Evolutionary conservation across 805 yeast genomes (phyloP).

Genomic region (Lipomyces yamadae): DNA sequence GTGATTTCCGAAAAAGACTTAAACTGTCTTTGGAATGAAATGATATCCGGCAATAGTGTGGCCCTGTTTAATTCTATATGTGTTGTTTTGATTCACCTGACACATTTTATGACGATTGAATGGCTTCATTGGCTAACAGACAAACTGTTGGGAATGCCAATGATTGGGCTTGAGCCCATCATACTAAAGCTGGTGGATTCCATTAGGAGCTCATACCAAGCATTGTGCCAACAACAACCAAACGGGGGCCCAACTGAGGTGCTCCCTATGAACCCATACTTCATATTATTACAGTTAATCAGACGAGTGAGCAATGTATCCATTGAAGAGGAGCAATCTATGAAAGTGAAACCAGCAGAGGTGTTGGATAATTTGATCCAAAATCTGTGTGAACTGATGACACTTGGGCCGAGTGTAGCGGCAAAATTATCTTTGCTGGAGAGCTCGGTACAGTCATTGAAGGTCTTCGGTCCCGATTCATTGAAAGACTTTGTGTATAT

Average conservation of each 20-base stretch:
- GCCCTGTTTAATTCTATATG: slow-evolving; percentile 17
- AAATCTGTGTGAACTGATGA: slow-evolving; percentile 9
- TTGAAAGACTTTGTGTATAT: slow-evolving; percentile 20
- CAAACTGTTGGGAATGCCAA: slow-evolving; percentile 13
- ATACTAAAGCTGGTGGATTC: slow-evolving; percentile 23
- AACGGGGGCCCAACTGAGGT: background rate
- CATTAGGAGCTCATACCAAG: slow-evolving; percentile 12
- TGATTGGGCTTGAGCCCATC: slow-evolving; percentile 17
- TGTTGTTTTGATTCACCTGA: slow-evolving; percentile 11
- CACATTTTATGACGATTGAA: slow-evolving; percentile 19
- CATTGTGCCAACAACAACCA: slow-evolving; percentile 4
- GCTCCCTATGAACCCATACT: slow-evolving; percentile 19
- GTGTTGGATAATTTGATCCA: slow-evolving; percentile 2
- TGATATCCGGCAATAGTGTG: slow-evolving; percentile 16
- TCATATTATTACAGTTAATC: slow-evolving; percentile 22
- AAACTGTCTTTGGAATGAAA: slow-evolving; percentile 21
- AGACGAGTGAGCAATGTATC: slow-evolving; percentile 22
- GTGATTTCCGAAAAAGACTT: slow-evolving; percentile 18
- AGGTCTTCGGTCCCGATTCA: slow-evolving; percentile 21
- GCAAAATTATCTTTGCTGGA: slow-evolving; percentile 13
- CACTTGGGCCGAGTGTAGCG: slow-evolving; percentile 10
- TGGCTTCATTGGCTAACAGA: slow-evolving; percentile 26
- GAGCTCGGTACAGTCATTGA: slow-evolving; percentile 16
- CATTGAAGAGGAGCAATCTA: slow-evolving; percentile 13
- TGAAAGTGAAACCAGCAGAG: slow-evolving; percentile 1